These are phyloP conservation scores for Penicillium sp. DNA, from an alignment of 2,329 filamentous ascomycete genomes.

Conservation along the genomic window DNA sequence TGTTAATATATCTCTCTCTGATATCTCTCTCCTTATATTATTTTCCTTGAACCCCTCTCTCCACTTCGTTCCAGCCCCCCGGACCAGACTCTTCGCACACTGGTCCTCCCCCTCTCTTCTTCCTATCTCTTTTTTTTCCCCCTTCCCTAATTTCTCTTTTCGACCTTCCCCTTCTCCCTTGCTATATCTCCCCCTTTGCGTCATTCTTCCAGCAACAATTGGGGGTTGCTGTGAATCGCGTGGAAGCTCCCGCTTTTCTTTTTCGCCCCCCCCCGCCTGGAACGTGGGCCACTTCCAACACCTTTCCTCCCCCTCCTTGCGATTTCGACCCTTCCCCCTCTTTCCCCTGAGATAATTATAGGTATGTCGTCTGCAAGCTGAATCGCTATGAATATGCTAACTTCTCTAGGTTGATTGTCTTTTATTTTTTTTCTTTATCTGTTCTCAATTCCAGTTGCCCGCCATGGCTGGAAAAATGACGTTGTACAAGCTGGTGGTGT, in stretches of 20 bases:
- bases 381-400: neutral
- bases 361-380: neutral
- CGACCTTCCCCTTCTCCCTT: neutral
- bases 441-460: constrained; percentile 10
- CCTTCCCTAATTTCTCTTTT: neutral
- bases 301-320: constrained; percentile 1
- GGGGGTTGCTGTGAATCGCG: constrained; percentile 8
- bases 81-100: constrained; percentile 24
- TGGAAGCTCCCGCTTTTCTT: constrained; percentile 12
- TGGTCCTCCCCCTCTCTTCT: constrained; percentile 4
- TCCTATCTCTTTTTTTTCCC: constrained; percentile 1
- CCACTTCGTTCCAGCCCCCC: constrained; percentile 25
- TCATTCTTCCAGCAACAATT: constrained; percentile 3
- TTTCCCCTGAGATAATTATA: constrained; percentile 2
- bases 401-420: constrained; percentile 7
- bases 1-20: no score
- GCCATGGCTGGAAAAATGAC: constrained; percentile 91
- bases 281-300: constrained; percentile 21
- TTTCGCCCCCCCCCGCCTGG: constrained; percentile 11
- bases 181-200: neutral
- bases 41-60: constrained; percentile 9
- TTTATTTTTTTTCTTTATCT: neutral
- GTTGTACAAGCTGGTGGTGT: constrained; percentile 91
- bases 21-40: neutral
- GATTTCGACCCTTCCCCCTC: neutral